A percentile compares a stretch with the other conserved stretches of the same genome.
These are phyloP conservation scores for Plasmodium blacklocki DNA, from an alignment of 169 alveolate genomes.

Conservation along the genomic window DNA sequence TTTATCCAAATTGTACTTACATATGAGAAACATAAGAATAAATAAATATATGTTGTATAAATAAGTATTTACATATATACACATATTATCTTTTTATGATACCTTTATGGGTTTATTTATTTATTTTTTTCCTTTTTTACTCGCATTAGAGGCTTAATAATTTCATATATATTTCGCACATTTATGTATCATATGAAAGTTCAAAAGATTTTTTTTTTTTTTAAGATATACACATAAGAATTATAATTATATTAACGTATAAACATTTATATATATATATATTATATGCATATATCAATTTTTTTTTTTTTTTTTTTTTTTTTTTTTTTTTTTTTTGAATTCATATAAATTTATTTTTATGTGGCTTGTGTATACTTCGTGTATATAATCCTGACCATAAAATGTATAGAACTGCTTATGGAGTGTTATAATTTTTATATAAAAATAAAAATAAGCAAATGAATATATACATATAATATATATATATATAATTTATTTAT, in stretches of 20 bases:
- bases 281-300: not conserved
- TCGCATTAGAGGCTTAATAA: constrained; percentile 1
- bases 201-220: too few relatives aligned
- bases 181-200: not conserved
- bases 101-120: not conserved
- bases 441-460: too few relatives aligned
- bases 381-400: too few relatives aligned
- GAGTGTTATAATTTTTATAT: too few relatives aligned
- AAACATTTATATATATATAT: constrained; percentile 8
- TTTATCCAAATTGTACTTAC: not conserved
- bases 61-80: not conserved
- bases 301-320: not conserved
- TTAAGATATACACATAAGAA: not conserved
- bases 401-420: too few relatives aligned
- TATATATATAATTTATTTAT: too few relatives aligned
- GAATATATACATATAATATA: too few relatives aligned
- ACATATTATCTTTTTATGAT: not conserved
- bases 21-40: not conserved
- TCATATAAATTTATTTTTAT: not conserved
- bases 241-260: not conserved
- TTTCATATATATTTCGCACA: not conserved
- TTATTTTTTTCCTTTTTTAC: not conserved
- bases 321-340: not conserved
- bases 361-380: too few relatives aligned
- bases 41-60: not conserved